phyloP scores from a whole-genome alignment of 176 grass and related monocot genomes.

The Sorghum bicolor region Sorghum_bicolor_NCBIv3 NC_012871.2:5223001-5223500 shows the following conservation, averaged over 20 bases:
- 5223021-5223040: background rate
- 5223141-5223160: constrained; percentile 29
- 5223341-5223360: no score
- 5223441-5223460: no score
- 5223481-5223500: no score
- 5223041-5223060: background rate
- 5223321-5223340: no score
- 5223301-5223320: no score
- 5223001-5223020: constrained; percentile 98
- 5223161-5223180: constrained; percentile 13
- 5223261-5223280: background rate
- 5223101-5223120: background rate
- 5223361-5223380: no score
- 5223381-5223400: no score
- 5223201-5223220: background rate
- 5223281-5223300: no score
- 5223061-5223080: background rate
- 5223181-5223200: background rate
- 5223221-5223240: background rate
- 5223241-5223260: background rate
- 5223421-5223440: no score
- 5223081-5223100: background rate
- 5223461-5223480: no score
- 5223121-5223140: background rate
- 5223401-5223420: no score